Percentiles rank a stretch among this genome's conserved stretches.
These are phyloP conservation scores for Brassica balearica DNA, from an alignment of 441 rosid species.

Conservation along the genomic window DNA sequence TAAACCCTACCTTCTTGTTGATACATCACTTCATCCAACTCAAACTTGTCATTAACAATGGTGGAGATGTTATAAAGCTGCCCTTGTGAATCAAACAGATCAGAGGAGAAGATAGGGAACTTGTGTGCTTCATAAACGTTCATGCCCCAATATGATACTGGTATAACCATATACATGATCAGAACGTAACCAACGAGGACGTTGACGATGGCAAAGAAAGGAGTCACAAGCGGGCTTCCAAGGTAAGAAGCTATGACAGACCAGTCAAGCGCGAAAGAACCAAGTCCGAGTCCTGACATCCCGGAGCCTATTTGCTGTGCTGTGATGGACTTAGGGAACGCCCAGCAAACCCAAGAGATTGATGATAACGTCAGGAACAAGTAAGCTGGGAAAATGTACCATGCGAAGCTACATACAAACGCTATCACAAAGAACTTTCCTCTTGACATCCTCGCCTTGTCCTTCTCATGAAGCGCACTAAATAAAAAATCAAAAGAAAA, in stretches of 20 bases:
- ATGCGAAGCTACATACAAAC: constrained; percentile 61
- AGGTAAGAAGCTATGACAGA: constrained; percentile 61
- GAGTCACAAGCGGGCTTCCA: constrained; percentile 69
- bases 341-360: constrained; percentile 74
- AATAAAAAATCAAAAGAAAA: neutral
- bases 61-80: constrained; percentile 51
- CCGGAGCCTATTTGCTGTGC: constrained; percentile 74
- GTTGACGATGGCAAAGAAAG: constrained; percentile 62
- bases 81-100: constrained; percentile 53
- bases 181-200: constrained; percentile 54
- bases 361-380: constrained; percentile 56
- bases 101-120: constrained; percentile 70
- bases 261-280: constrained; percentile 67
- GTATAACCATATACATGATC: constrained; percentile 49
- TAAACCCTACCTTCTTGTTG: constrained; percentile 53
- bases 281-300: constrained; percentile 66
- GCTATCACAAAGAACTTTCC: constrained; percentile 74
- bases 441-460: constrained; percentile 50
- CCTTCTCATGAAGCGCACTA: constrained; percentile 66
- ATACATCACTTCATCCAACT: constrained; percentile 50
- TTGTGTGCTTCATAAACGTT: constrained; percentile 53
- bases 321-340: constrained; percentile 60
- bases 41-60: constrained; percentile 62
- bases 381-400: constrained; percentile 66
- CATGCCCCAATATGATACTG: constrained; percentile 59